These are phyloP conservation scores for Pseudonitzschia delicatissima DNA, from an alignment of 108 stramenopile species.

Conservation along the genomic window DNA sequence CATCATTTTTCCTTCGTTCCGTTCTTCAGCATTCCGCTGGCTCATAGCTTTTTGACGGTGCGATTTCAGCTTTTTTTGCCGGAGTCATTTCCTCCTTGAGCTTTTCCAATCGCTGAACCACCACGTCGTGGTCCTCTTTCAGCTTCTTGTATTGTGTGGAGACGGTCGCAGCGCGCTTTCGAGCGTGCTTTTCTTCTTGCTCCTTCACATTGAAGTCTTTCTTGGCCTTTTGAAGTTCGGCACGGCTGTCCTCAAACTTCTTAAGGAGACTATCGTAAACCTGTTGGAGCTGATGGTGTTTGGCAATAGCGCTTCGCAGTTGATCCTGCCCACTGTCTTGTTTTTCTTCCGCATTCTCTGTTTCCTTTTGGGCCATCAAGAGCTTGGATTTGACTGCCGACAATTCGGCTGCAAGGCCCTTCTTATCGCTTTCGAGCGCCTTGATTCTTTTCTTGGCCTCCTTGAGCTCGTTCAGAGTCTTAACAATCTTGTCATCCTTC, in stretches of 20 bases:
- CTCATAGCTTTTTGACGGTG: too few relatives aligned
- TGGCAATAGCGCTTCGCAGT: conserved; percentile 20
- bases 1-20: too few relatives aligned
- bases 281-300: conserved; percentile 18
- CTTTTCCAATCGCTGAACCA: conserved; percentile 5
- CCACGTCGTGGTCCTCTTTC: conserved; percentile 21
- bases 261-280: conserved; percentile 4
- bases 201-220: conserved; percentile 4
- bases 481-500: conserved; percentile 23
- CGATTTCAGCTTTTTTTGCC: too few relatives aligned
- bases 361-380: conserved; percentile 19
- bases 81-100: conserved; percentile 12
- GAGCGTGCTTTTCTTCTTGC: conserved; percentile 22
- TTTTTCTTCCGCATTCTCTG: conserved; percentile 16
- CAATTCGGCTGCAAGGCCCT: not conserved
- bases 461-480: conserved; percentile 11
- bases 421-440: conserved; percentile 18
- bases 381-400: conserved; percentile 7
- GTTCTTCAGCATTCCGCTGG: too few relatives aligned
- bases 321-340: conserved; percentile 13
- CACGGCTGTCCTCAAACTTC: not conserved
- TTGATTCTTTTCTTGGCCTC: conserved; percentile 14
- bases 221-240: conserved; percentile 22
- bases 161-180: conserved; percentile 9
- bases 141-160: conserved; percentile 27